Evolutionary conservation across 768 basidiomycete species (phyloP).

Genomic region (Termitomyces bulborhizus): DNA sequence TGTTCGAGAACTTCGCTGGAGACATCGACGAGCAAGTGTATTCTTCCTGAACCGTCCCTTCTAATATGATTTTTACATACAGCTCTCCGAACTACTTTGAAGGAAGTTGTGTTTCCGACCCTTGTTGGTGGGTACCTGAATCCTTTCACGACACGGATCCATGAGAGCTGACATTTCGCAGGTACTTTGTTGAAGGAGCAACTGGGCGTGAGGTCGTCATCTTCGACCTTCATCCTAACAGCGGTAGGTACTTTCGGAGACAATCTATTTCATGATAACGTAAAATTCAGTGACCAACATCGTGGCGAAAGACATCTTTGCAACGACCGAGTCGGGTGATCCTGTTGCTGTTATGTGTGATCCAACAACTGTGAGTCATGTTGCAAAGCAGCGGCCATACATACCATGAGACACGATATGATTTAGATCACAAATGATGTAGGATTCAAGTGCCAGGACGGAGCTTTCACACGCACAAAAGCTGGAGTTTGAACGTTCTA

Average conservation of each 20-base stretch:
- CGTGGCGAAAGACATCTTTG: constrained; percentile 40
- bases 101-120: constrained; percentile 52
- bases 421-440: constrained; percentile 36
- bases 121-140: constrained; percentile 40
- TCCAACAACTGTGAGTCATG: constrained; percentile 33
- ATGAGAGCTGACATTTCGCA: constrained; percentile 1
- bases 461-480: constrained; percentile 34
- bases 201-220: constrained; percentile 56
- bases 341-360: constrained; percentile 51
- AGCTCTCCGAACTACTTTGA: constrained; percentile 42
- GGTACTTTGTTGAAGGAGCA: constrained; percentile 44
- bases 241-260: constrained; percentile 27
- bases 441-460: constrained; percentile 46
- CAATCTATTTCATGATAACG: background rate
- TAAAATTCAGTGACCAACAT: constrained; percentile 38
- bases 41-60: background rate
- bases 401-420: background rate
- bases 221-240: constrained; percentile 51
- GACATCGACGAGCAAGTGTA: constrained; percentile 39
- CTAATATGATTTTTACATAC: background rate
- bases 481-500: constrained; percentile 15
- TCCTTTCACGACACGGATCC: background rate
- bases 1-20: constrained; percentile 49
- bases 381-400: background rate
- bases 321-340: constrained; percentile 36